Evolutionary conservation across 2,329 filamentous ascomycete genomes (phyloP), one percentile per base, ranked within the genome.

Genomic region (Daldinia sp.): DNA sequence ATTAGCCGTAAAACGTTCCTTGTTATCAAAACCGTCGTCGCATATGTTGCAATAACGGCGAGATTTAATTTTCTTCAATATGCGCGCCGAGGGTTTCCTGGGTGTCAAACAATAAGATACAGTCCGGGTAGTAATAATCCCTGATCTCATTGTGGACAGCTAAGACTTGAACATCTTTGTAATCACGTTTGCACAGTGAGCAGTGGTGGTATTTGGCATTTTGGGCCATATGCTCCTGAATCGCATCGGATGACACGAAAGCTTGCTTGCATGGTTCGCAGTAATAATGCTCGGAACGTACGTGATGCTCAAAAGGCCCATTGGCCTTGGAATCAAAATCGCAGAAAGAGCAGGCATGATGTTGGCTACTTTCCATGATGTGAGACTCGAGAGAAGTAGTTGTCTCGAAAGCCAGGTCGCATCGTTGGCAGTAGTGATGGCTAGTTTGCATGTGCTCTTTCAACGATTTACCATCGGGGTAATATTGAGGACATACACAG

Each of bases 401-500:
- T 9, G 54, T 55, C 30, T 41, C 33, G 13, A 63, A 67, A 35
- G 18, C 28, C 7, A 48, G 12, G 12, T 56, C 30, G 15, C 65
- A 67, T 33, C 37, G 48, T 6, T 18, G 7, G 48, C 65, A 67
- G 44, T 54, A 54, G 20, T 30, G n/a, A 30, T 64, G 61, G 5
- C 15, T 37, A 35, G 18, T 30, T 28, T 30, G 37, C 7, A 44
- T 23, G 12, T 57, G 46, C 6, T 30, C 46, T 15, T 30, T 18
- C 15, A 50, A 30, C 2, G 26, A 18, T 18, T 30, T 15, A 5
- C 3, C 6, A 30, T 18, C 4, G 6, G 26, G 26, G 9, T 9
- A 50, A 10, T 30, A 50, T 18, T 5, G 15, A 6, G 26, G 28
- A 9, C 46, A 50, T 30, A n/a, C 26, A 30, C 44, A 28, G 20